Percentiles rank a stretch among this genome's conserved stretches.
Conservation (phyloP, 805 yeast genomes). For the Wickerhamiella slavikovae region DNA sequence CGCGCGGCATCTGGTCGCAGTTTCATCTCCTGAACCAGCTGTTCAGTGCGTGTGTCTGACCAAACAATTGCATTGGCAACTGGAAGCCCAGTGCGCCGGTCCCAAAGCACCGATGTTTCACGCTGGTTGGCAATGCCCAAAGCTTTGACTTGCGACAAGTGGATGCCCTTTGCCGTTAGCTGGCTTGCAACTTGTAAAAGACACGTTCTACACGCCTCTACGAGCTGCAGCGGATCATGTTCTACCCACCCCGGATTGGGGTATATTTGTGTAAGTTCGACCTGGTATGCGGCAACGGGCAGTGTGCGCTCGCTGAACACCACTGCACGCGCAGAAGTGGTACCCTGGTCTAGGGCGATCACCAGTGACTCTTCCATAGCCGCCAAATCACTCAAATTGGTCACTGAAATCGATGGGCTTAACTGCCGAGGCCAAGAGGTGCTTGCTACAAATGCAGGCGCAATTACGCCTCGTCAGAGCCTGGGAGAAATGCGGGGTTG, state of each 20-base stretch:
- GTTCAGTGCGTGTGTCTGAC: constrained; percentile 82
- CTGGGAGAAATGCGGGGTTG: too few species aligned
- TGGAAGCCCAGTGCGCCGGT: constrained; percentile 61
- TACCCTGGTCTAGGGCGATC: constrained; percentile 60
- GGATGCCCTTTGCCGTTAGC: constrained; percentile 15
- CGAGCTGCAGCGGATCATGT: constrained; percentile 68
- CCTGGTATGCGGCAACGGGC: constrained; percentile 75
- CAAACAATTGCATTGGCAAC: constrained; percentile 81
- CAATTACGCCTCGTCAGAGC: too few species aligned
- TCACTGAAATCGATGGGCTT: too few species aligned
- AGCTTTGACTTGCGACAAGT: constrained; percentile 31
- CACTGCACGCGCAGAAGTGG: constrained; percentile 80
- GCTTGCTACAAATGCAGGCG: too few species aligned
- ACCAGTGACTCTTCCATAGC: constrained; percentile 5
- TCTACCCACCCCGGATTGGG: constrained; percentile 56
- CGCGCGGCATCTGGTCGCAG: constrained; percentile 33
- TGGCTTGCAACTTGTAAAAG: constrained; percentile 21
- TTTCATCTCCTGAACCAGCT: constrained; percentile 42
- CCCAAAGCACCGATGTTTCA: constrained; percentile 80
- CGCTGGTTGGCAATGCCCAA: constrained; percentile 92
- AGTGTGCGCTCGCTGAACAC: constrained; percentile 51
- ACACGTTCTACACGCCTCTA: constrained; percentile 66
- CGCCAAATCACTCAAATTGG: too few species aligned
- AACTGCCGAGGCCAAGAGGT: too few species aligned
- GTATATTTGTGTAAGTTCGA: constrained; percentile 42